Base-by-base conservation (phyloP, 2,329 filamentous ascomycete genomes). In the Fusarium equiseti region DNA sequence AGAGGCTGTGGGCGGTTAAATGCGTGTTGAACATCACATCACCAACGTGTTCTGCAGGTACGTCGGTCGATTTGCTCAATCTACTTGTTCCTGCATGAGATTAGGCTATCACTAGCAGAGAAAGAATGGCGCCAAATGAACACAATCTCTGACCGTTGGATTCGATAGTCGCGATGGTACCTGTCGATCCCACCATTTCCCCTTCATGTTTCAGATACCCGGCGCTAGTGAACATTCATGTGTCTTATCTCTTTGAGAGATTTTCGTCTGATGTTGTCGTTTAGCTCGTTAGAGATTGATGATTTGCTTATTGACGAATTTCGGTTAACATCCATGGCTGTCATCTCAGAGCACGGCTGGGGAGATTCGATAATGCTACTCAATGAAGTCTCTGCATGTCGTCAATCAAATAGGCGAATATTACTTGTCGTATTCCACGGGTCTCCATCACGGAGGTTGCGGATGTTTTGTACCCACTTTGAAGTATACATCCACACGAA, bases 141-240 rank as follows among this genome's bases (percentile, higher is more conserved):
- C 35, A 38, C 18, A 1, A 50, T 45, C 22, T n/a, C 16, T 52
- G 50, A 44, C 44, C 44, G 18, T 27, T 48, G 16, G 35, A 38
- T 38, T 35, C 27, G 12, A 20, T 56, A 35, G 22, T 27, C 15
- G 32, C 20, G 24, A n/a, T 48, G 16, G 16, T 35, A 31, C 51
- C 12, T 24, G 16, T 45, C 35, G 63, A 68, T 64, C 58, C 31
- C 35, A 38, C 24, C 6, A n/a, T 1, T 1, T 38, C 27, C 43
- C 31, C 54, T 63, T 42, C 43, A 40, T 18, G 68, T 71, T 71
- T 71, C 68, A 71, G 63, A 71, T 70, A 56, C 63, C 45, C 68
- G 68, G 57, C 67, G 67, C 67, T 52, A 40, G 32, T 27, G 26
- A 52, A 40, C 16, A 52, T 27, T 52, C 18, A 32, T 52, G 32